Evolutionary conservation across 306 rosid species (phyloP), one percentile per base, ranked within the genome.

Genomic region (Vicia villosa): DNA sequence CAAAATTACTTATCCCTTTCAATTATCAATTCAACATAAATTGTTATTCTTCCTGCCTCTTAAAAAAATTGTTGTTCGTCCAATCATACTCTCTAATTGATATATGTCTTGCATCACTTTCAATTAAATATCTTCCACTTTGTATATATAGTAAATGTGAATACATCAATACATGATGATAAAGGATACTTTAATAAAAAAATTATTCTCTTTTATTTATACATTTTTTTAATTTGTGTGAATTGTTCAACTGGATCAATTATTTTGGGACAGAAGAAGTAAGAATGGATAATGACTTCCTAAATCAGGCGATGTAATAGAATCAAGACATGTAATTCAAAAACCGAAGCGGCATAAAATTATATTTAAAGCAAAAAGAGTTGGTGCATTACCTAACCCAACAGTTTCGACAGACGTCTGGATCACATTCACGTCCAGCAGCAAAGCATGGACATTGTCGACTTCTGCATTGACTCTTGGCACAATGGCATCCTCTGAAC

Each of bases 401-500:
- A 86, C 98, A 94, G 70, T 94, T 88, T 42, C 96, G 90, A 74
- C 98, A 94, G 65, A 94, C 98, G 71, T 94, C 97, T 17, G 98
- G 98, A 79, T 94, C 98, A 74, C 97, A 94, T 84, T 94, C 98
- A 11, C 97, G 97, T 55, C 94, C 97, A 61, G 98, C 98, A 20
- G 98, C 98, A 87, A 90, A 90, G 76, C 98, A 94, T 54, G 98
- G 98, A 77, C 98, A 94, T 69, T 94, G 97, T 60, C 98, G 84
- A 81, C 98, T 94, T 90, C 97, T 83, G 83, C 98, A 94, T 70
- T 94, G 97, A 83, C 98, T 88, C 83, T 88, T 94, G 56, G 97
- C 98, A 76, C 98, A 90, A 79, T 94, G 98, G 67, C 98, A 94
- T 78, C 98, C 98, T 84, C 98, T 81, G 79, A 94, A 94, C 63